A percentile compares a stretch with the other conserved stretches of the same genome.
Conservation (phyloP, 2,329 filamentous ascomycete genomes). For the Pseudogymnoascus sp. region DNA sequence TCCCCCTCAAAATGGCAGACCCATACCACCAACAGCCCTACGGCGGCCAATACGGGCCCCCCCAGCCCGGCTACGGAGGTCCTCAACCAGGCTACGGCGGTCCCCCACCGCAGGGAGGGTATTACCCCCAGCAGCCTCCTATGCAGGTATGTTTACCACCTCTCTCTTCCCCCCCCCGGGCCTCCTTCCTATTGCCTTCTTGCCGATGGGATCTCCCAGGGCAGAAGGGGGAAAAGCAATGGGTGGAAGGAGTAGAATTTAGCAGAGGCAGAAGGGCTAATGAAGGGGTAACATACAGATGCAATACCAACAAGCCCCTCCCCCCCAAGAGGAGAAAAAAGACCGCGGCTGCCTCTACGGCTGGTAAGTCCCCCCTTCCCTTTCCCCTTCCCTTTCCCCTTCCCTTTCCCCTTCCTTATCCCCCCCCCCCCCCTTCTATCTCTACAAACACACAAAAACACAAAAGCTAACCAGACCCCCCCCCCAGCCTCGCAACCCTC, state of each 20-base stretch:
- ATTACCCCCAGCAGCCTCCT: not conserved
- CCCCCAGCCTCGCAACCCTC: slow-evolving; percentile 31
- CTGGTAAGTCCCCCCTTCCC: not conserved
- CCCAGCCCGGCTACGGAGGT: not conserved
- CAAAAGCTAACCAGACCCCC: too few species aligned
- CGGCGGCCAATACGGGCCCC: not conserved
- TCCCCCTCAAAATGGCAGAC: not conserved
- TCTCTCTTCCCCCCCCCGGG: too few species aligned
- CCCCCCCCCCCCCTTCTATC: too few species aligned
- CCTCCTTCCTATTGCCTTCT: too few species aligned
- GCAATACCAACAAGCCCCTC: slow-evolving; percentile 8
- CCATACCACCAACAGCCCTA: not conserved
- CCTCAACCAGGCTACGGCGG: not conserved
- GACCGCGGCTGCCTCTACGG: slow-evolving; percentile 3
- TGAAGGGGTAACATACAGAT: not conserved
- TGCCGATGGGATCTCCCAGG: too few species aligned
- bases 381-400: too few species aligned
- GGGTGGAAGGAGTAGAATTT: too few species aligned
- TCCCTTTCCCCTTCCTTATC: too few species aligned
- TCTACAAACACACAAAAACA: too few species aligned
- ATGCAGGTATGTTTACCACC: not conserved
- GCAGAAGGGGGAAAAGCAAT: too few species aligned
- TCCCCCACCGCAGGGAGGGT: not conserved
- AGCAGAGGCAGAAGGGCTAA: too few species aligned
- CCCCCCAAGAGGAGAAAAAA: not conserved